Evolutionary conservation across 306 rosid genomes (phyloP), one percentile per base, ranked within the genome.

Genomic region (Prunus mira): DNA sequence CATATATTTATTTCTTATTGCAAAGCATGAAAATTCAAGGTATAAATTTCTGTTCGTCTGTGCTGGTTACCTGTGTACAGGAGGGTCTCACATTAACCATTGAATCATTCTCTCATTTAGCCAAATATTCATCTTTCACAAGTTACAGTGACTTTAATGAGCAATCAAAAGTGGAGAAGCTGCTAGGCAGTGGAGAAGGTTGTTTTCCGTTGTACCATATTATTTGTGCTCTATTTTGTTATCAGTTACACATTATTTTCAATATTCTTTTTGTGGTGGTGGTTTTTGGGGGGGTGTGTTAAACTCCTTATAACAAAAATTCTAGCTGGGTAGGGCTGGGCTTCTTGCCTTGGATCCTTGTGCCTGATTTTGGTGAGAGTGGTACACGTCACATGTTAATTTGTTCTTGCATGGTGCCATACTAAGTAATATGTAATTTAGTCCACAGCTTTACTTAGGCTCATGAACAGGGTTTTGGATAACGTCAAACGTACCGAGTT

Each of bases 181-280:
- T 91, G 81, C 96, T 93, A 45, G 96, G 98, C 52, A 58, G 91
- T 47, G 98, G 97, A 79, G 88, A 87, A 86, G 97, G 98, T 93
- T 80, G 68, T 66, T 64, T 74, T 58, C 70, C 41, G 46, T 74
- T 65, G n/a, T 74, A 41, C 57, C 56, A 68, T 67, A 64, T 75
- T 77, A 79, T 76, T 74, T 54, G 64, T 49, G 13, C 72, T 45
- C 68, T 45, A 10, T 55, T 32, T 52, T 66, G 56, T 24, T 52
- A 18, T 19, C 18, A 25, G 22, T 4, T 50, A 11, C 17, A 41
- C 30, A 12, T 65, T 65, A 3, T 51, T 49, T 30, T 12, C 9
- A 60, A 12, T 62, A 62, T 49, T 2, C 62, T 30, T 2, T 19
- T 34, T 6, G 27, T 41, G 4, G 25, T 1, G 15, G 12, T 12